phyloP scores from a whole-genome alignment of 805 yeast genomes.

The Ogataea wickerhamii region DNA sequence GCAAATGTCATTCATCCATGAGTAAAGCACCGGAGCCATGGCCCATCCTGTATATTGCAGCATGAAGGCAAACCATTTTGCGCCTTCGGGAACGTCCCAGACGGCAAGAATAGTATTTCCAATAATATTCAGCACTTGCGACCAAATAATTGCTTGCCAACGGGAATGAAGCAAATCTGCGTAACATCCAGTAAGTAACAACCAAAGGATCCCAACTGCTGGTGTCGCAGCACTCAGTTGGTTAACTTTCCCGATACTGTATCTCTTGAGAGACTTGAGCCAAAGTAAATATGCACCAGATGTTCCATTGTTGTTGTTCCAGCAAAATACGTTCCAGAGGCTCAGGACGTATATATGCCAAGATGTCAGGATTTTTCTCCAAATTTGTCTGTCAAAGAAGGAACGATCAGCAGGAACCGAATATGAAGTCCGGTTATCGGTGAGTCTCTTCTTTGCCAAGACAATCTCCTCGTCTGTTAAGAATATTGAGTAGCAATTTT shows the following conservation, averaged over 20 bases:
- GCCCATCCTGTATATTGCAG: slow-evolving; percentile 49
- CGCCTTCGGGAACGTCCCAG: slow-evolving; percentile 47
- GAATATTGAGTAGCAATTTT: slow-evolving; percentile 38
- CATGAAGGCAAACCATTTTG: slow-evolving; percentile 34
- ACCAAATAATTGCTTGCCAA: slow-evolving; percentile 21
- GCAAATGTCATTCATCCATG: slow-evolving; percentile 49
- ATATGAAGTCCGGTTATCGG: slow-evolving; percentile 23
- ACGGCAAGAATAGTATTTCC: slow-evolving; percentile 32
- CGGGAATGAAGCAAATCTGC: slow-evolving; percentile 7
- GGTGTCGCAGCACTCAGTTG: slow-evolving; percentile 36
- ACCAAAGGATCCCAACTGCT: slow-evolving; percentile 16
- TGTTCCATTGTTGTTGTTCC: slow-evolving; percentile 32
- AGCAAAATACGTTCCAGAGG: slow-evolving; percentile 20
- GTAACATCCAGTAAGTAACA: slow-evolving; percentile 15
- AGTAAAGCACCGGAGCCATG: slow-evolving; percentile 48
- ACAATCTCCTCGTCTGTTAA: slow-evolving; percentile 37
- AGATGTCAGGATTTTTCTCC: slow-evolving; percentile 41
- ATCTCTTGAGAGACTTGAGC: slow-evolving; percentile 29
- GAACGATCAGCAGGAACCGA: slow-evolving; percentile 30
- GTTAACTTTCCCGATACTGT: slow-evolving; percentile 37
- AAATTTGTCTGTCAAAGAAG: slow-evolving; percentile 37
- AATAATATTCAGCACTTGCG: slow-evolving; percentile 40
- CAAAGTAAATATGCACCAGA: slow-evolving; percentile 23
- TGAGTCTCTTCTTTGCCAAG: slow-evolving; percentile 45
- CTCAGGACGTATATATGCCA: slow-evolving; percentile 36